Evolutionary conservation across 2,329 filamentous ascomycete genomes (phyloP), one percentile per base, ranked within the genome.

Genomic region (Colletotrichum melonis): DNA sequence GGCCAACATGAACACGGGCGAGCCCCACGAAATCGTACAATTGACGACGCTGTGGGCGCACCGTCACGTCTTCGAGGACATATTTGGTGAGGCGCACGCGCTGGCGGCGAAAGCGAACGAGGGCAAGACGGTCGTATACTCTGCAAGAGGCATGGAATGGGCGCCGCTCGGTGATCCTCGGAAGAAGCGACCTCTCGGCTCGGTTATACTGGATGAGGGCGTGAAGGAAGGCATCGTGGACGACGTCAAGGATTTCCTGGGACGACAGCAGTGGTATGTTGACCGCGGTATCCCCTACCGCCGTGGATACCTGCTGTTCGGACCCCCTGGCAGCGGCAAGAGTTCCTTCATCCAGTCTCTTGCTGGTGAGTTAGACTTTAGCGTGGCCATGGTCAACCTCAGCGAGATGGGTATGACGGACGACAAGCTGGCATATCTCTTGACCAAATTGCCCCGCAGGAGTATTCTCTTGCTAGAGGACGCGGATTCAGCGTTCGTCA

Each of bases 331-430:
- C 0, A 97, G 93, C 55, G 97, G 95, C 46, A 98, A 97, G 86
- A 98, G 93, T 74, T 97, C 95, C 0, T 98, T 99, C 78, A 98
- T 99, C 75, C 95, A 98, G 82, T 95, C 97, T 0, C 85, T 99
- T 55, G 97, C 97, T 0, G 96, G 95, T n/a, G 92, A 97, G 79
- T 84, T 98, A 69, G 94, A 98, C 80, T 98, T 96, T 81, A 94
- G 94, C 78, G 97, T 98, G 77, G 95, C 95, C 65, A 95, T 98
- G 84, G 88, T 98, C 76, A 98, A 98, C 78, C 89, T 98, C 35
- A 97, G 94, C 82, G 94, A 98, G 84, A 89, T 94, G 67, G 95
- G 95, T 19, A 89, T 98, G 80, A 97, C 95, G 2, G 96, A 98
- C 78, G 94, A 98, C 80, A 91, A 95, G 76, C 86, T 98, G 67